Evolutionary conservation across 768 basidiomycete genomes (phyloP).

Genomic region (Suillus weaverae): DNA sequence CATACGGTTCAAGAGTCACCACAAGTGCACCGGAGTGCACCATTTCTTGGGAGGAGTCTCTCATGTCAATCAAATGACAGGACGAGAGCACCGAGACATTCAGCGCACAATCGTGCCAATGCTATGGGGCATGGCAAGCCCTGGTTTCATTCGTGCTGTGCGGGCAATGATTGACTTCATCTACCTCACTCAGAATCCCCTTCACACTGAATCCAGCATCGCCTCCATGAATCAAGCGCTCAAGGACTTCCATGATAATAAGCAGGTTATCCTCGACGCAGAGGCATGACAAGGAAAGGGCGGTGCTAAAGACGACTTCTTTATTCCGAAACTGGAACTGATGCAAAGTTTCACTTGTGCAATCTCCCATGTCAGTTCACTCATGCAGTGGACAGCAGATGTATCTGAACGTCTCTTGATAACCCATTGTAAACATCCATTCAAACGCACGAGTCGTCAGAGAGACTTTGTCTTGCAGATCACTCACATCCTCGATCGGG

Average conservation of each 20-base stretch:
- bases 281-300: slow-evolving; percentile 12
- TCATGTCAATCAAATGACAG: slow-evolving; percentile 42
- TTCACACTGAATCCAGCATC: slow-evolving; percentile 14
- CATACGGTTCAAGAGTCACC: slow-evolving; percentile 36
- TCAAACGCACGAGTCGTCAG: slow-evolving; percentile 24
- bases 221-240: slow-evolving; percentile 1
- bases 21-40: slow-evolving; percentile 34
- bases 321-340: slow-evolving; percentile 23
- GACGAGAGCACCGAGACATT: slow-evolving; percentile 38
- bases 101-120: slow-evolving; percentile 34
- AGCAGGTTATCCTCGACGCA: background rate
- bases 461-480: slow-evolving; percentile 28
- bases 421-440: slow-evolving; percentile 28
- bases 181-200: slow-evolving; percentile 9
- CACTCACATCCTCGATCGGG: slow-evolving; percentile 7
- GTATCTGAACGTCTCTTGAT: slow-evolving; percentile 28
- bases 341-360: slow-evolving; percentile 13
- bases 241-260: slow-evolving; percentile 1
- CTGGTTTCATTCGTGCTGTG: slow-evolving; percentile 31
- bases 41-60: slow-evolving; percentile 41
- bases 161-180: slow-evolving; percentile 38
- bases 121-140: slow-evolving; percentile 33
- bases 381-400: slow-evolving; percentile 31
- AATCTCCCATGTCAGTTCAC: slow-evolving; percentile 18
- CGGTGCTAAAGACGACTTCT: slow-evolving; percentile 19